Conservation (phyloP, 2,329 filamentous ascomycete species). For the Botryotinia globosa region DNA sequence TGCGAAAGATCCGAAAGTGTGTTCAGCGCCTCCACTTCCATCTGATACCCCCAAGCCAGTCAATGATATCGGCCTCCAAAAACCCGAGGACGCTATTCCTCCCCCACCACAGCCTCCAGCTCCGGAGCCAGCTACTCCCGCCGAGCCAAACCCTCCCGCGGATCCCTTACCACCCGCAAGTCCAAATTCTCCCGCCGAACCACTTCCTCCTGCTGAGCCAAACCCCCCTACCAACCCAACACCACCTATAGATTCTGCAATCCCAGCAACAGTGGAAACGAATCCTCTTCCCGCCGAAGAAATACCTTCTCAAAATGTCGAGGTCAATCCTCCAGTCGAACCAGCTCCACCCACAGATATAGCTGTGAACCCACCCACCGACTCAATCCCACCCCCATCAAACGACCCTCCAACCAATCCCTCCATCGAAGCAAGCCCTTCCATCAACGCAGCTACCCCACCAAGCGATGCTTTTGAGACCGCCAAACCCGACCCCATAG, state of each 20-base stretch:
- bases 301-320: neutral
- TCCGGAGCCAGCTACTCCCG: neutral
- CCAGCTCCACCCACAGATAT: neutral
- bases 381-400: neutral
- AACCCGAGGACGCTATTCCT: neutral
- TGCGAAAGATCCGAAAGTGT: constrained; percentile 1
- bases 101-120: neutral
- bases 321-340: neutral
- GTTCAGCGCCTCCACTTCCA: neutral
- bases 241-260: neutral
- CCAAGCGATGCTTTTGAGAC: neutral
- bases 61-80: constrained; percentile 6
- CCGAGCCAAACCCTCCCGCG: neutral
- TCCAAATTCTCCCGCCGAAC: neutral
- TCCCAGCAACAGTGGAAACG: neutral
- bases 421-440: neutral
- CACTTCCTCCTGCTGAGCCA: neutral
- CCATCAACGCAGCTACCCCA: neutral
- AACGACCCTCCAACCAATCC: neutral
- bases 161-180: neutral
- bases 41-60: neutral
- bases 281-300: neutral
- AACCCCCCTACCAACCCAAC: neutral
- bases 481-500: neutral
- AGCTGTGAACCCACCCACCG: neutral